Conservation (phyloP, 202 grass and related monocot genomes). For the Bolboschoenoplectus hybrid region DNA sequence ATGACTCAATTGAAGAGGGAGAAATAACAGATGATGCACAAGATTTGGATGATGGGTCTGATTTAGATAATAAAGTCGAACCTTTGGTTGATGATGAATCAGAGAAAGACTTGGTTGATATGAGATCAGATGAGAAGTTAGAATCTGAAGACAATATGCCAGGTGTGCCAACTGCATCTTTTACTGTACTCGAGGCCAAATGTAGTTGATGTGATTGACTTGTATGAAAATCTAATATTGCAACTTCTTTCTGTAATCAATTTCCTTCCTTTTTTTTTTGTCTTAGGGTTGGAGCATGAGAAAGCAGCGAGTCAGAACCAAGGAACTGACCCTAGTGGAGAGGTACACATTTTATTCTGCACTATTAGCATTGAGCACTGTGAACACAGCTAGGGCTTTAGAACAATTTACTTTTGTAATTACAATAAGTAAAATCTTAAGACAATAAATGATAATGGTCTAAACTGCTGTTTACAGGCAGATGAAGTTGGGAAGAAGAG, state of each 20-base stretch:
- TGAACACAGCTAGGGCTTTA: neutral
- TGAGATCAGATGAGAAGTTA: conserved; percentile 36
- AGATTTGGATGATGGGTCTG: conserved; percentile 45
- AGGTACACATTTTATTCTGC: neutral
- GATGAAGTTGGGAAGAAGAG: conserved; percentile 52
- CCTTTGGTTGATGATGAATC: conserved; percentile 47
- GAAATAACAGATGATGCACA: conserved; percentile 76
- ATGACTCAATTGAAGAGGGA: conserved; percentile 64
- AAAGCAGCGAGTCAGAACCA: neutral
- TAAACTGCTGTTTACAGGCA: conserved; percentile 53
- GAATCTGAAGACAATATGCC: neutral
- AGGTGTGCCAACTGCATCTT: conserved; percentile 22
- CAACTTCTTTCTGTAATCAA: neutral
- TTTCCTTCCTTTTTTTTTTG: neutral
- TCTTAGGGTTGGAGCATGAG: conserved; percentile 2
- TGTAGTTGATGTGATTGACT: neutral
- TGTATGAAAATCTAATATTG: neutral
- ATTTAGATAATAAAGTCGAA: conserved; percentile 41
- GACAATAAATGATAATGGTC: neutral
- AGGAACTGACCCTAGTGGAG: neutral
- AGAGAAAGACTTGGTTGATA: conserved; percentile 39
- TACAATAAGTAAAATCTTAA: neutral
- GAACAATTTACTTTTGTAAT: neutral
- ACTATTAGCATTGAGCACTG: conserved; percentile 4
- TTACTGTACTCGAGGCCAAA: conserved; percentile 10